Conservation (phyloP, 768 basidiomycete species). For the Infundibulicybe gibba region DNA sequence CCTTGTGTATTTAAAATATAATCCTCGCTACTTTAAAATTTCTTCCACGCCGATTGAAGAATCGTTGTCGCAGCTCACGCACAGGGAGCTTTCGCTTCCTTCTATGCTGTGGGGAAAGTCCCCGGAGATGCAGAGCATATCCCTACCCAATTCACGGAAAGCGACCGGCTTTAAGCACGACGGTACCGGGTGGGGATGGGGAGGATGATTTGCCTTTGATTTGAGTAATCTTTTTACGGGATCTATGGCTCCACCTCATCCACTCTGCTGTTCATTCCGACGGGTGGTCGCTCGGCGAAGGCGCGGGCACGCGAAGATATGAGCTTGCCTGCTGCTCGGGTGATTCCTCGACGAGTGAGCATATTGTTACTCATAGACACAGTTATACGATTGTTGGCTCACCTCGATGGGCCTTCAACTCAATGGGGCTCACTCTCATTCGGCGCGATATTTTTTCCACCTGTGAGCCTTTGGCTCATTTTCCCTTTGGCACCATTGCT, state of each 20-base stretch:
- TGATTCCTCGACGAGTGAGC: conserved; percentile 32
- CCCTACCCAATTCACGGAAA: conserved; percentile 60
- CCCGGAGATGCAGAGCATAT: conserved; percentile 82
- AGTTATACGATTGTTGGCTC: conserved; percentile 80
- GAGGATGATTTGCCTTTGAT: conserved; percentile 36
- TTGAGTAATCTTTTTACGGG: conserved; percentile 15
- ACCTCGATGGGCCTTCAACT: conserved; percentile 51
- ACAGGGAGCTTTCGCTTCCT: conserved; percentile 54
- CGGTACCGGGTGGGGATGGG: conserved; percentile 53
- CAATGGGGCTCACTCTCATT: conserved; percentile 91
- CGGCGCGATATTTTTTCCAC: conserved; percentile 64
- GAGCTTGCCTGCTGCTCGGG: conserved; percentile 58
- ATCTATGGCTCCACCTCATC: conserved; percentile 42
- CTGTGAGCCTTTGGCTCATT: conserved; percentile 43
- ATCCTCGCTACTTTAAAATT: conserved; percentile 13
- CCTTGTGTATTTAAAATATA: conserved; percentile 13
- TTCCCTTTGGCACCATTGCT: background rate
- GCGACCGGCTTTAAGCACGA: conserved; percentile 71
- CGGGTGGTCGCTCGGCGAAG: conserved; percentile 31
- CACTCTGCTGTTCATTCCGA: conserved; percentile 52
- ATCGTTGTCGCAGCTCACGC: conserved; percentile 83
- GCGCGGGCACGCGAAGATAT: conserved; percentile 69
- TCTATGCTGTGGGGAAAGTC: conserved; percentile 86
- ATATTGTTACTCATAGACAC: conserved; percentile 77
- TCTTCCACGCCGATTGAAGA: conserved; percentile 61